These are phyloP conservation scores for Fomitopsis pinicola DNA, from an alignment of 1,284 basidiomycete genomes.

Conservation along the genomic window DNA sequence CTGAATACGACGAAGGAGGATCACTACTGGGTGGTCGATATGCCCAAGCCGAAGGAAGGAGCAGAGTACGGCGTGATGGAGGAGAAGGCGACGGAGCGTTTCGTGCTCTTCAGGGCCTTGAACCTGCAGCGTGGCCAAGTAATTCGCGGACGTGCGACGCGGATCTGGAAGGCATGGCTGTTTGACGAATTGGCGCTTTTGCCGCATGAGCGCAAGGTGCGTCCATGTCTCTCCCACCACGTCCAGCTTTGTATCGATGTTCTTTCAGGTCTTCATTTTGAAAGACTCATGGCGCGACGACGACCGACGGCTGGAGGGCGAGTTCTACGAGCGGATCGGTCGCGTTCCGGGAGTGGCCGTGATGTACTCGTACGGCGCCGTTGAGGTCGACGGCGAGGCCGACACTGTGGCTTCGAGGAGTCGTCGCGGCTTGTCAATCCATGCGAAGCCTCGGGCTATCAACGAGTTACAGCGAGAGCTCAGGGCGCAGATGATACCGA, in stretches of 20 bases:
- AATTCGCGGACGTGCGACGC: constrained; percentile 6
- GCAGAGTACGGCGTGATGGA: neutral
- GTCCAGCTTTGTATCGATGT: neutral
- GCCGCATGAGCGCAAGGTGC: neutral
- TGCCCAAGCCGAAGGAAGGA: neutral
- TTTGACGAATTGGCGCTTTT: constrained; percentile 5
- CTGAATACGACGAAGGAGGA: neutral
- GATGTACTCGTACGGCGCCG: constrained; percentile 1
- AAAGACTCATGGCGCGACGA: constrained; percentile 12
- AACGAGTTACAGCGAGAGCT: neutral
- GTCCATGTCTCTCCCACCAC: neutral
- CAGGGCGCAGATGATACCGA: too few relatives aligned
- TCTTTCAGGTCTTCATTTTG: constrained; percentile 3
- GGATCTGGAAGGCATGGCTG: constrained; percentile 10
- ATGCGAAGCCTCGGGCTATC: neutral
- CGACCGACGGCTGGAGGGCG: constrained; percentile 6
- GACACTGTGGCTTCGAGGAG: neutral
- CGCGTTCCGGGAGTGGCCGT: neutral
- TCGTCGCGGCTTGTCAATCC: neutral
- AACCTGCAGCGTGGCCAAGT: constrained; percentile 2
- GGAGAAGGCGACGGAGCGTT: neutral
- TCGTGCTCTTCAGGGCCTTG: constrained; percentile 2
- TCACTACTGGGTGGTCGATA: neutral
- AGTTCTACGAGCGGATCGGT: constrained; percentile 4
- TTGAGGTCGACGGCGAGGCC: neutral